Base-by-base conservation (phyloP, 768 basidiomycete species). In the Mrakia hoshinonis region DNA sequence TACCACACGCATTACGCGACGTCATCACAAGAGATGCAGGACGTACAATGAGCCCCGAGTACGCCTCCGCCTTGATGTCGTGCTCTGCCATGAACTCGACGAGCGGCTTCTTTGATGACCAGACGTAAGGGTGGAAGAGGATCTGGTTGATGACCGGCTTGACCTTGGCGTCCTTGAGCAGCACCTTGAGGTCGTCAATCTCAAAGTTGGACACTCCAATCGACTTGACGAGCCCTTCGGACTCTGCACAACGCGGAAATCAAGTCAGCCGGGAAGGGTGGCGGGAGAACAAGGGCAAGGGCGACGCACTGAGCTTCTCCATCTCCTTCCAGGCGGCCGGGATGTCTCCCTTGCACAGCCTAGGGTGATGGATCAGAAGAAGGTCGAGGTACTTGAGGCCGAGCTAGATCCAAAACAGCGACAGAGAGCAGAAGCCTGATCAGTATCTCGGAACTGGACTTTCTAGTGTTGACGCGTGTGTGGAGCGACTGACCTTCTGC, bases 131-230 rank as follows among this genome's bases (percentile, higher is more conserved):
- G 76, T 89, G 87, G 43, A 89, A 80, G 72, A 83, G 83, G 86
- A 87, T 74, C 81, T 90, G 89, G 75, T 91, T 89, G 49, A 87
- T 87, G 1, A 85, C 86, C 4, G 89, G 89, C 43, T 82, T 85
- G 74, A 87, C 78, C 47, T 79, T 81, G 0, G 86, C 85, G 0
- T 78, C 76, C 74, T 84, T 84, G 68, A 86, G 65, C 4, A 89
- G 73, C 5, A 78, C 77, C 75, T 87, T 81, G 22, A 90, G 81
- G 63, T 86, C 79, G 0, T 81, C 77, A 38, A 87, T 73, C 6
- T 76, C 77, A 77, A 87, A 89, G 78, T 89, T 90, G 79, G 85
- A 86, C 69, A 90, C 87, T 20, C 88, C 88, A 64, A 88, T 87
- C 3, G 77, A 69, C 49, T 60, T 67, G 49, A 24, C 26, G 55